Base-by-base conservation (phyloP, 257 asterid species). In the Solanum piurae region DNA sequence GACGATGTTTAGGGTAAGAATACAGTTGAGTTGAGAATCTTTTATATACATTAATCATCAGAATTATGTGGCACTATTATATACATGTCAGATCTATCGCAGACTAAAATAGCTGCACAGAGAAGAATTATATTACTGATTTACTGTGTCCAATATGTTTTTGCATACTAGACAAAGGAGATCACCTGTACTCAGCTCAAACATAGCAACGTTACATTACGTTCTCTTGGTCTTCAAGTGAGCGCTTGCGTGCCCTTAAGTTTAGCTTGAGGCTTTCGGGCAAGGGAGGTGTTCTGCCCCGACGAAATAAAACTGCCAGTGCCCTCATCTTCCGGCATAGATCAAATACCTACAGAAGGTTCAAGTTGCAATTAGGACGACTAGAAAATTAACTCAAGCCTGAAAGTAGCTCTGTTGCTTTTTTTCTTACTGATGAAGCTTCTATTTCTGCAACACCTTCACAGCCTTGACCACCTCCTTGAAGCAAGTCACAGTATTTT, bases 381-480 rank as follows among this genome's bases (percentile, higher is more conserved):
- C 36, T n/a, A 31, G 66, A 64, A 84, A 21, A 89, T 20, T 72
- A 80, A 77, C 21, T 62, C 40, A 40, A 36, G 34, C 40, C 52
- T 71, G 38, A 40, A 62, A 55, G 75, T 27, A 60, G 31, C 79
- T 12, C 14, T n/a, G 34, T 62, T 83, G 20, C 86, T n/a, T 79
- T 84, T 52, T 11, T 79, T 88, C 95, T 94, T 90, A 96, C 99
- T 49, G 98, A 95, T 36, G 98, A 94, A 84, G 99, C 99, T 83
- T 96, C 99, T 84, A 96, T 94, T 93, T 96, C 98, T 62, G 98
- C 98, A 64, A 95, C 94, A 49, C 97, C 98, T 93, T 94, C 99
- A 55, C 99, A 96, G 8, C 85, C 89, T 92, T 94, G 98, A 75
- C 98, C 99, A 76, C 98, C 98, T 49, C 99, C 99, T 90, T 96